phyloP scores from a whole-genome alignment of 306 rosid genomes.

The Arachis stenosperma region DNA sequence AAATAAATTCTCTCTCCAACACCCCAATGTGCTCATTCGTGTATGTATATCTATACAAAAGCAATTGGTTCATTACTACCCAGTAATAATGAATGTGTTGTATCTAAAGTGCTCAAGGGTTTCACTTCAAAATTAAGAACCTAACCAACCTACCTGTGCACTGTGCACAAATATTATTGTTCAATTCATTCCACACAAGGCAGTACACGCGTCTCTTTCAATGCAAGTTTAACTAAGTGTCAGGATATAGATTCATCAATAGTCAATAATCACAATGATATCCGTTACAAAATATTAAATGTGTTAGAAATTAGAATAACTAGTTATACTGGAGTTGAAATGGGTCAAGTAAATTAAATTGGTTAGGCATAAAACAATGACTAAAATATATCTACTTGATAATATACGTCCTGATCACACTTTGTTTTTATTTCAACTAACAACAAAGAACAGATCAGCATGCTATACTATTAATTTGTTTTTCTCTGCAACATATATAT shows the following conservation, averaged over 20 bases:
- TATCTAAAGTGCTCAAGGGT: no score
- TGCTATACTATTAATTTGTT: not conserved
- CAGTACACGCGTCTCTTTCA: constrained; percentile 7
- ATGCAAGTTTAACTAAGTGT: constrained; percentile 28
- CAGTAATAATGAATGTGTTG: no score
- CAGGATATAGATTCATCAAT: constrained; percentile 13
- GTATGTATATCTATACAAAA: no score
- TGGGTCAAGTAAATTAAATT: not conserved
- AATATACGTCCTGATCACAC: not conserved
- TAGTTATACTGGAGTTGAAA: no score
- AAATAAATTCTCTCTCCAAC: not conserved
- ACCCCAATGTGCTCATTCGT: no score
- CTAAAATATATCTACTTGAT: not conserved
- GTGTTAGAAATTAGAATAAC: no score
- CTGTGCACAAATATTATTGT: no score
- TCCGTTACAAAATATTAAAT: not conserved
- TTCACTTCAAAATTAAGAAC: not conserved
- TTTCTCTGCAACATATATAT: not conserved
- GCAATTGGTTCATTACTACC: no score
- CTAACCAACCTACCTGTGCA: not conserved
- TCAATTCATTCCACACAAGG: no score
- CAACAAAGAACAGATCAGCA: not conserved
- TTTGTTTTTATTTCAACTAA: not conserved
- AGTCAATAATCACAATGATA: not conserved
- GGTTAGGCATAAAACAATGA: not conserved